These are phyloP conservation scores for Leishmania amazonensis DNA, from an alignment of 208 protist genomes.

Conservation along the genomic window DNA sequence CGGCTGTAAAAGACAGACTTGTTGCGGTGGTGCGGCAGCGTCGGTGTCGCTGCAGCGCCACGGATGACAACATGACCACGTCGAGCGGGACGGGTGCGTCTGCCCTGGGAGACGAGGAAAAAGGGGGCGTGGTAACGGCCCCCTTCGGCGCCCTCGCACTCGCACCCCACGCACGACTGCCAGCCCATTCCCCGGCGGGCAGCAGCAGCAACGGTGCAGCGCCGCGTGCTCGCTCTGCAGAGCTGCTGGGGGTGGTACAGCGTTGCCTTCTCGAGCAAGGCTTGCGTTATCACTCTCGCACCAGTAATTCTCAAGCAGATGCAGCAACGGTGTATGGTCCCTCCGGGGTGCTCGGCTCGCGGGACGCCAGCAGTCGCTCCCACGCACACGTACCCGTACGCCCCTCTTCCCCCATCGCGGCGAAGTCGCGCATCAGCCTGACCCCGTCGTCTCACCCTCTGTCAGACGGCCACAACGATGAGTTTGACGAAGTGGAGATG, in stretches of 20 bases:
- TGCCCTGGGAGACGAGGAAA: background rate
- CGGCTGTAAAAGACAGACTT: conserved; percentile 9
- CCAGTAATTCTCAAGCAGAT: background rate
- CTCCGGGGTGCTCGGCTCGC: too few species aligned
- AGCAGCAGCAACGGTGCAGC: background rate
- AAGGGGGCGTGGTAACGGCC: background rate
- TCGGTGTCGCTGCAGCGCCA: background rate
- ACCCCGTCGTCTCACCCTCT: background rate
- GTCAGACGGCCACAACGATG: conserved; percentile 1
- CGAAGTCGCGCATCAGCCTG: background rate
- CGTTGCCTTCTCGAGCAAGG: conserved; percentile 13
- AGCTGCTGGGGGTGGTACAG: conserved; percentile 14
- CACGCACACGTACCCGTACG: background rate
- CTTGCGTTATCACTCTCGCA: conserved; percentile 1
- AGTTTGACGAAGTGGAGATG: conserved; percentile 24
- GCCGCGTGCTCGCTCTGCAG: conserved; percentile 24
- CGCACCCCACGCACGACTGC: background rate
- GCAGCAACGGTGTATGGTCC: background rate
- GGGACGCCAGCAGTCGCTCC: background rate
- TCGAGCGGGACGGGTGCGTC: background rate
- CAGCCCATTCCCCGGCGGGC: background rate
- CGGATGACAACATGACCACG: background rate
- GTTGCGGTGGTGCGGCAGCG: conserved; percentile 30
- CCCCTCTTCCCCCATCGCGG: conserved; percentile 7
- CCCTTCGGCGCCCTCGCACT: background rate